Evolutionary conservation across 1,284 basidiomycete genomes (phyloP).

Genomic region (Cutaneotrichosporon cavernicola): DNA sequence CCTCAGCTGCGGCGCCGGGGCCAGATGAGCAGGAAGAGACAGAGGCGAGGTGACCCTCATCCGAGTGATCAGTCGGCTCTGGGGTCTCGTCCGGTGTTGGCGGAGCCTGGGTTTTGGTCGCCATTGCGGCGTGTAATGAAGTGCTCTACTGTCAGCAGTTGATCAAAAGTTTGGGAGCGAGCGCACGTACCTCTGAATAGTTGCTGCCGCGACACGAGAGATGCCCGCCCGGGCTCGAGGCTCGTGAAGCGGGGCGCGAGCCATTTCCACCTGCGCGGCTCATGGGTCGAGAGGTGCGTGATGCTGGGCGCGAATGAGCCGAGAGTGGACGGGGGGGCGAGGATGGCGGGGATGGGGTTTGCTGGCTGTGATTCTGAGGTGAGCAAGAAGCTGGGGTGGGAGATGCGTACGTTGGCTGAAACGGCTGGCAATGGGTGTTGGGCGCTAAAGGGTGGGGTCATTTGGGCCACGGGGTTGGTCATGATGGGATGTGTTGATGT

Average conservation of each 20-base stretch:
- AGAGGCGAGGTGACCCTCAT: background rate
- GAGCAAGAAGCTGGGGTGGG: background rate
- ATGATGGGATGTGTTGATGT: background rate
- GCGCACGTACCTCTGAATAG: background rate
- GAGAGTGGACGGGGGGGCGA: background rate
- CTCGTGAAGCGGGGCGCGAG: background rate
- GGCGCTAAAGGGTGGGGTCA: background rate
- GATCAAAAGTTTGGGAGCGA: background rate
- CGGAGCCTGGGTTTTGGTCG: background rate
- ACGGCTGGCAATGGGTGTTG: background rate
- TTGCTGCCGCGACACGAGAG: background rate
- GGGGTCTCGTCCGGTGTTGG: background rate
- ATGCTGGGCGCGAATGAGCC: background rate
- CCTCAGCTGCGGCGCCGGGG: background rate
- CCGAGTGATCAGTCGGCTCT: background rate
- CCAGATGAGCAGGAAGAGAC: background rate
- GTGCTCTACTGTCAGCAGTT: background rate
- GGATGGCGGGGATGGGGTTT: background rate
- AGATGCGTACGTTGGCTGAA: background rate
- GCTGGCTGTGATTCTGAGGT: background rate
- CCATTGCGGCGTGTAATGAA: background rate
- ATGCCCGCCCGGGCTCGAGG: background rate
- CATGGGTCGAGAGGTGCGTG: background rate
- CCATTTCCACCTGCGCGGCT: background rate
- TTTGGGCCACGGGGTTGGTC: background rate